Evolutionary conservation across 2,329 filamentous ascomycete genomes (phyloP).

Genomic region (Tolypocladium tropicale): DNA sequence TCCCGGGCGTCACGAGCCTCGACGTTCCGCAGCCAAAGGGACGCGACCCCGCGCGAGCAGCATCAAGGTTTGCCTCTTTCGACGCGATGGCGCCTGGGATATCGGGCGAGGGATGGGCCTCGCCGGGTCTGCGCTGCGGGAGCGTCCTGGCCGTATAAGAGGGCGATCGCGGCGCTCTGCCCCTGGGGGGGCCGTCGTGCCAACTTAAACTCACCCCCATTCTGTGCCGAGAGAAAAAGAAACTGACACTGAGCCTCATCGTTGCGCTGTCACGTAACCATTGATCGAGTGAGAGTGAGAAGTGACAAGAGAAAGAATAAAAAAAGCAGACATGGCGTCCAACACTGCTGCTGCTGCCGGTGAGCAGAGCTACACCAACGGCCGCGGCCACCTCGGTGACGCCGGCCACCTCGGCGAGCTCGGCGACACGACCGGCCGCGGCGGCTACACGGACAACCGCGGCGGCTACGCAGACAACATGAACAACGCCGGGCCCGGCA

Average conservation of each 20-base stretch:
- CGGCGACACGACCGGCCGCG: constrained; percentile 3
- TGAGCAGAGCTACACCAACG: constrained; percentile 3
- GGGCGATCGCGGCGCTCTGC: not conserved
- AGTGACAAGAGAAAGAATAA: too few species aligned
- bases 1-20: not conserved
- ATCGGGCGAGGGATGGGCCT: not conserved
- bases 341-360: constrained; percentile 1
- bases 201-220: not conserved
- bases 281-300: too few species aligned
- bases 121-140: not conserved
- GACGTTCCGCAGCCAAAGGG: not conserved
- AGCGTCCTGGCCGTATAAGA: not conserved
- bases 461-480: not conserved
- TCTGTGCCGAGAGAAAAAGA: not conserved
- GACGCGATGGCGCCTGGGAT: not conserved
- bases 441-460: too few species aligned
- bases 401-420: not conserved
- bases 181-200: not conserved
- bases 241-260: not conserved
- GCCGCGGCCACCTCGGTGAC: not conserved
- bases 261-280: not conserved
- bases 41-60: not conserved
- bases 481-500: not conserved
- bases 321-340: constrained; percentile 6
- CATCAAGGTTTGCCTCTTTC: not conserved